Conservation (phyloP, 1,284 basidiomycete genomes). For the Leccinum variabile region DNA sequence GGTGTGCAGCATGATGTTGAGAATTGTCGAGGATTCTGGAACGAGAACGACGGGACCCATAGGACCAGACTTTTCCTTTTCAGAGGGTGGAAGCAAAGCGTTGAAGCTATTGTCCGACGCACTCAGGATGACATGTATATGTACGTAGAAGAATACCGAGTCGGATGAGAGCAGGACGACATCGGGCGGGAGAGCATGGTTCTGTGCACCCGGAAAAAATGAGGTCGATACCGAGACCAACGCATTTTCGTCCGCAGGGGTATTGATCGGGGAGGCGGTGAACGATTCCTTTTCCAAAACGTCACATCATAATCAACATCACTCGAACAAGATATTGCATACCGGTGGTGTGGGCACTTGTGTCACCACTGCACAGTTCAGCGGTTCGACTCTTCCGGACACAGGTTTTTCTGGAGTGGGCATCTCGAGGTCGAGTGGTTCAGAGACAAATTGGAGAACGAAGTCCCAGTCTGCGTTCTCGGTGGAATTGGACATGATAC, state of each 20-base stretch:
- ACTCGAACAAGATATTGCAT: constrained; percentile 24
- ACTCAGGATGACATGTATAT: constrained; percentile 48
- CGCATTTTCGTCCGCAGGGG: constrained; percentile 39
- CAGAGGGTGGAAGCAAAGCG: constrained; percentile 41
- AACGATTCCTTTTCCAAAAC: constrained; percentile 45
- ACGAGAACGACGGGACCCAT: constrained; percentile 48
- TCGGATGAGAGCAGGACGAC: constrained; percentile 67
- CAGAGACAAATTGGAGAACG: constrained; percentile 62
- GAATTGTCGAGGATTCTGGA: constrained; percentile 48
- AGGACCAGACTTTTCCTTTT: constrained; percentile 34
- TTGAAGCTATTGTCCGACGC: constrained; percentile 58
- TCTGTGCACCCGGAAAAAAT: constrained; percentile 68
- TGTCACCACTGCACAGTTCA: constrained; percentile 20
- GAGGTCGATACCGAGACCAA: constrained; percentile 77
- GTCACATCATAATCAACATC: constrained; percentile 8
- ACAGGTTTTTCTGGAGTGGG: constrained; percentile 38
- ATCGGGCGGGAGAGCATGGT: constrained; percentile 54
- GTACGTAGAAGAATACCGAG: constrained; percentile 73
- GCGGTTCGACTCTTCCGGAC: constrained; percentile 31
- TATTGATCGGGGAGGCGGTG: constrained; percentile 47
- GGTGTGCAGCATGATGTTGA: constrained; percentile 64
- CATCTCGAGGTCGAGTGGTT: constrained; percentile 47
- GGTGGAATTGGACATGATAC: constrained; percentile 33
- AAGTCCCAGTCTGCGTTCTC: constrained; percentile 60
- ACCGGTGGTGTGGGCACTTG: constrained; percentile 72